A percentile compares a stretch with the other conserved stretches of the same genome.
phyloP scores from a whole-genome alignment of 495 filamentous ascomycete genomes.

The Trichoderma reesei region DNA sequence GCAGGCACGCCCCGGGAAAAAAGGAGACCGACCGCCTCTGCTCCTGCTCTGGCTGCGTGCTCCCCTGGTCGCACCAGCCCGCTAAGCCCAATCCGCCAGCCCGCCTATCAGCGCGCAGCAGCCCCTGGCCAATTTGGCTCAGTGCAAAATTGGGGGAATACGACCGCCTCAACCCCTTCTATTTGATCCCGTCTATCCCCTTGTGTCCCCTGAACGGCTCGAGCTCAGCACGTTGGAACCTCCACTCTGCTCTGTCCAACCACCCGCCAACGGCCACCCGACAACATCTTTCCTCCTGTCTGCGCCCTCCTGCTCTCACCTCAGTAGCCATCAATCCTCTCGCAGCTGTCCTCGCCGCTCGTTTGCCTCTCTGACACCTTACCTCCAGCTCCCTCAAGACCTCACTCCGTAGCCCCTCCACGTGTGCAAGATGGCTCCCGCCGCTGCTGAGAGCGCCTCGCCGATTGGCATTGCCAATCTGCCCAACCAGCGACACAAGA shows the following conservation, averaged over 20 bases:
- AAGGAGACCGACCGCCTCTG: neutral
- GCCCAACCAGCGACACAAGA: slow-evolving; percentile 98
- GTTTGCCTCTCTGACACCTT: slow-evolving; percentile 4
- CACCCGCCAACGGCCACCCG: neutral
- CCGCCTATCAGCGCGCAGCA: neutral
- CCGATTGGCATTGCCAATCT: slow-evolving; percentile 99
- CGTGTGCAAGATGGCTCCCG: slow-evolving; percentile 54
- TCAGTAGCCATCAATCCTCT: neutral
- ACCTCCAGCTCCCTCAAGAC: slow-evolving; percentile 12
- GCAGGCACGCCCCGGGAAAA: neutral
- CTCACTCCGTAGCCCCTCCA: slow-evolving; percentile 10
- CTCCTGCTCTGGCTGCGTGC: neutral
- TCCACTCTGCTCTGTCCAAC: neutral
- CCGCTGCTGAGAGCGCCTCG: slow-evolving; percentile 73
- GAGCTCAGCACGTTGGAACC: neutral
- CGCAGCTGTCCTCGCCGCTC: neutral
- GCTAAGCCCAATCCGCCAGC: slow-evolving; percentile 1
- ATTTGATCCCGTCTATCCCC: neutral
- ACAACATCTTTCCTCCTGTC: neutral
- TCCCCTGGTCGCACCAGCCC: neutral
- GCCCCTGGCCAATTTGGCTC: neutral
- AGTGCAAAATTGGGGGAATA: slow-evolving; percentile 7
- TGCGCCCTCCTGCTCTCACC: neutral
- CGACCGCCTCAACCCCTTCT: slow-evolving; percentile 5
- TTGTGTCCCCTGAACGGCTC: neutral